Conservation (phyloP, 1,139 yeast genomes). For the Starmera stellimalicola region DNA sequence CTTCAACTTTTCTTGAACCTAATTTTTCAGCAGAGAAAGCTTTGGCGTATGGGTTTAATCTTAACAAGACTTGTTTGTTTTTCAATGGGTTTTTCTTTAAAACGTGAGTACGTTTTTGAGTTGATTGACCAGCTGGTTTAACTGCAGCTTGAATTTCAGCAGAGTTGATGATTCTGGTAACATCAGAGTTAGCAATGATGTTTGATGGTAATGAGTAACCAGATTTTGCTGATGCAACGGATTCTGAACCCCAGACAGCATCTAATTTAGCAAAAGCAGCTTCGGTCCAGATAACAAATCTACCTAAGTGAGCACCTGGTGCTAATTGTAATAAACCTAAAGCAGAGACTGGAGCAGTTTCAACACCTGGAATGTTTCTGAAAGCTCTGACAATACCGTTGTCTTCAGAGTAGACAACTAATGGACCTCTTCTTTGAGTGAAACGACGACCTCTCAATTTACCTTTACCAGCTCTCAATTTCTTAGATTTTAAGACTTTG, state of each 20-base stretch:
- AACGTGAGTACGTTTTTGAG: slow-evolving; percentile 91
- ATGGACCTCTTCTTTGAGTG: slow-evolving; percentile 99
- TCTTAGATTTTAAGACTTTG: slow-evolving; percentile 98
- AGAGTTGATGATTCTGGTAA: slow-evolving; percentile 96
- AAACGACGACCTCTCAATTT: slow-evolving; percentile 99
- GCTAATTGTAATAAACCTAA: slow-evolving; percentile 98
- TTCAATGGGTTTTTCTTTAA: slow-evolving; percentile 99
- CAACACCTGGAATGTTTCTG: slow-evolving; percentile 99
- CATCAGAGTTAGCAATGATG: slow-evolving; percentile 94
- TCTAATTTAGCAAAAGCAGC: slow-evolving; percentile 96
- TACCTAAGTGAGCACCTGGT: slow-evolving; percentile 99
- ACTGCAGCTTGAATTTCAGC: slow-evolving; percentile 97
- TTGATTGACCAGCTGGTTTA: slow-evolving; percentile 92
- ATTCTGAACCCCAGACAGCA: slow-evolving; percentile 93
- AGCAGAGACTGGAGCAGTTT: slow-evolving; percentile 87
- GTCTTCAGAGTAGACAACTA: slow-evolving; percentile 96
- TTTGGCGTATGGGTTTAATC: slow-evolving; percentile 99
- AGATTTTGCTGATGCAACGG: slow-evolving; percentile 77
- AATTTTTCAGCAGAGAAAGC: slow-evolving; percentile 87
- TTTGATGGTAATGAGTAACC: slow-evolving; percentile 89
- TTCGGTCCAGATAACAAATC: slow-evolving; percentile 99
- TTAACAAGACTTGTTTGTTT: slow-evolving; percentile 97
- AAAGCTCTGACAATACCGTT: slow-evolving; percentile 97
- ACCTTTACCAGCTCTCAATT: slow-evolving; percentile 99
- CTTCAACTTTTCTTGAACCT: slow-evolving; percentile 74